Evolutionary conservation across 108 stramenopile species (phyloP).

Genomic region (Skeletonema tropicum): DNA sequence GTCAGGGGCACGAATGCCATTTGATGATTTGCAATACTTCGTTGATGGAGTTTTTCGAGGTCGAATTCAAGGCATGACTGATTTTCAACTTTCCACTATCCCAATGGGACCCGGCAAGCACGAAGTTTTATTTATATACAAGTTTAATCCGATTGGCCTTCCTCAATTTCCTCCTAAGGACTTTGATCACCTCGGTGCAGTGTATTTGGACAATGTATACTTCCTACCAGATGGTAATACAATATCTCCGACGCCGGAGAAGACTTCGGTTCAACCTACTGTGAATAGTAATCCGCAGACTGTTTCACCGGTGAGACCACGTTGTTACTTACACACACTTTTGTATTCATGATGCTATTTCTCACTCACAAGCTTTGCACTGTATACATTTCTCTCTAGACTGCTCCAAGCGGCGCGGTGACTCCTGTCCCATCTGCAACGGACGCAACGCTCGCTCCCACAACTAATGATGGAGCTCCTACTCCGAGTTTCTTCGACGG

Average conservation of each 20-base stretch:
- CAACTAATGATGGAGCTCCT: background rate
- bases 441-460: background rate
- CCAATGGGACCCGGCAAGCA: background rate
- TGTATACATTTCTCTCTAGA: background rate
- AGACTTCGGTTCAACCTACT: background rate
- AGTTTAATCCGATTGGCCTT: conserved; percentile 1
- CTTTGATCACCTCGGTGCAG: background rate
- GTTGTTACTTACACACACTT: background rate
- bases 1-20: conserved; percentile 7
- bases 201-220: conserved; percentile 10
- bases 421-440: background rate
- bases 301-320: background rate
- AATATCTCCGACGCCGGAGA: background rate
- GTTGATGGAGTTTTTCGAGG: conserved; percentile 10
- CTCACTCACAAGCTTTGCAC: background rate
- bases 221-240: conserved; percentile 8
- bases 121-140: background rate
- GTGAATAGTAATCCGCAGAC: background rate
- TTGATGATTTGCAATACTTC: conserved; percentile 11
- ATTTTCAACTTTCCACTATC: background rate
- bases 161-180: background rate
- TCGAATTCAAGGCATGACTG: background rate
- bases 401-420: background rate
- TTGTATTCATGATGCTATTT: background rate
- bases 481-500: conserved; percentile 35